Percentiles rank a stretch among this genome's conserved stretches.
phyloP scores from a whole-genome alignment of 78 protist genomes.

The Trichosphaerium sp. region DNA sequence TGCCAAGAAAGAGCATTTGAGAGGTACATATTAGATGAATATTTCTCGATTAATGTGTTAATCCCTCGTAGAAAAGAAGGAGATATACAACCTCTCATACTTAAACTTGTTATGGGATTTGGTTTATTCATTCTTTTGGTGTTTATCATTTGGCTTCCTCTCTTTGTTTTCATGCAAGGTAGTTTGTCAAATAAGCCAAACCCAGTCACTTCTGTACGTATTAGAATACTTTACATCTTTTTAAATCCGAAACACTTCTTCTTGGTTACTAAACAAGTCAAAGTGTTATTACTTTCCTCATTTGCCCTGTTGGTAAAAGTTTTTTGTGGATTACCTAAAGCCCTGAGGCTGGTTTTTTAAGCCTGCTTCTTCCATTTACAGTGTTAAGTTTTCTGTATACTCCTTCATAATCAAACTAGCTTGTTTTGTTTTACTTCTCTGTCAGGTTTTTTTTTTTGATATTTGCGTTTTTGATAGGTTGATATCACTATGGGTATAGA shows the following conservation, averaged over 20 bases:
- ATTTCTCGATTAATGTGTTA: not conserved
- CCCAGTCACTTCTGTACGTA: not conserved
- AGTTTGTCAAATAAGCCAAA: not conserved
- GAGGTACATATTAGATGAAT: not conserved
- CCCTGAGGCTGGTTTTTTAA: no score
- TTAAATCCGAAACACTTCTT: not conserved
- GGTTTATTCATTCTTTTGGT: slow-evolving; percentile 27
- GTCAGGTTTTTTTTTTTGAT: no score
- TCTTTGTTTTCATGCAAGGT: slow-evolving; percentile 8
- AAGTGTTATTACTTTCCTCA: no score
- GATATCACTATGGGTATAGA: no score
- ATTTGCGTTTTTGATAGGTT: no score
- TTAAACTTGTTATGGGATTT: slow-evolving; percentile 37
- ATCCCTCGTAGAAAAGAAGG: slow-evolving; percentile 16
- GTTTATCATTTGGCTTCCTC: slow-evolving; percentile 56
- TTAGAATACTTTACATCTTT: not conserved
- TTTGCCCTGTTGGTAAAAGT: no score
- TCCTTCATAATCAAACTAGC: no score
- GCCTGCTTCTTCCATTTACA: no score
- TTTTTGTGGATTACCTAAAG: no score
- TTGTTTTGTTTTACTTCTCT: no score
- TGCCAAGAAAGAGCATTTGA: slow-evolving; percentile 21
- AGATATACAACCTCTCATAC: slow-evolving; percentile 35
- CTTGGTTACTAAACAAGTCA: no score
- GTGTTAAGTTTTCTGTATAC: no score